Evolutionary conservation across 139 green algal genomes (phyloP).

Genomic region (Microglena sp.): DNA sequence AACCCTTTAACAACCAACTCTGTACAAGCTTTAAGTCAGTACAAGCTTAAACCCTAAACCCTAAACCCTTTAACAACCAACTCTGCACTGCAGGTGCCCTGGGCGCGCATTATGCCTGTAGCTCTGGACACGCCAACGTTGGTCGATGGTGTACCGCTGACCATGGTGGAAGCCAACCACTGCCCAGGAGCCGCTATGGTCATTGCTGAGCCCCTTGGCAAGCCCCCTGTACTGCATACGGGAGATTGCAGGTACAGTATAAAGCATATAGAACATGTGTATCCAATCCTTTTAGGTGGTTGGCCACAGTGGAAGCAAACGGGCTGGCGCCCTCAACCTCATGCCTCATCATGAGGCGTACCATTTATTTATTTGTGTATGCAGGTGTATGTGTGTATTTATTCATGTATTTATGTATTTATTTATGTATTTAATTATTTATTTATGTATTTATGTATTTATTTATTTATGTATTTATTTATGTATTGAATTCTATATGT

Average conservation of each 20-base stretch:
- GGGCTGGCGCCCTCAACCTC: too few relatives aligned
- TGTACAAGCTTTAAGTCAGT: too few relatives aligned
- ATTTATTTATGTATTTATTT: too few relatives aligned
- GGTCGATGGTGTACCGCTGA: constrained; percentile 61
- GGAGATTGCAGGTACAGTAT: constrained; percentile 66
- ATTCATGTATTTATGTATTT: constrained; percentile 10
- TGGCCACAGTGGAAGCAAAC: too few relatives aligned
- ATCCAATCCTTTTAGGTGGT: too few relatives aligned
- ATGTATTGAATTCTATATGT: too few relatives aligned
- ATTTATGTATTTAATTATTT: too few relatives aligned
- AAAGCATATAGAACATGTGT: neutral
- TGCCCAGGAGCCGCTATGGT: constrained; percentile 78
- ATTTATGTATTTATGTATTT: too few relatives aligned
- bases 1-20: too few relatives aligned
- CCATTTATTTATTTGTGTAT: neutral
- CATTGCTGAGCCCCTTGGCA: constrained; percentile 41
- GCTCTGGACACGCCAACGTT: constrained; percentile 26
- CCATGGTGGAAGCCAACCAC: constrained; percentile 88
- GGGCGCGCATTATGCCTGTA: constrained; percentile 15
- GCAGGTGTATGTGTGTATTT: neutral
- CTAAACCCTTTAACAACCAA: constrained; percentile 28
- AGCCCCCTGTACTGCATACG: constrained; percentile 75
- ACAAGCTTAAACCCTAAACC: too few relatives aligned
- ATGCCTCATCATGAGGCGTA: too few relatives aligned
- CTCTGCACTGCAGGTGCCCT: constrained; percentile 21